phyloP scores from a whole-genome alignment of 2,329 filamentous ascomycete genomes.

The Blumeriella jaapii region DNA sequence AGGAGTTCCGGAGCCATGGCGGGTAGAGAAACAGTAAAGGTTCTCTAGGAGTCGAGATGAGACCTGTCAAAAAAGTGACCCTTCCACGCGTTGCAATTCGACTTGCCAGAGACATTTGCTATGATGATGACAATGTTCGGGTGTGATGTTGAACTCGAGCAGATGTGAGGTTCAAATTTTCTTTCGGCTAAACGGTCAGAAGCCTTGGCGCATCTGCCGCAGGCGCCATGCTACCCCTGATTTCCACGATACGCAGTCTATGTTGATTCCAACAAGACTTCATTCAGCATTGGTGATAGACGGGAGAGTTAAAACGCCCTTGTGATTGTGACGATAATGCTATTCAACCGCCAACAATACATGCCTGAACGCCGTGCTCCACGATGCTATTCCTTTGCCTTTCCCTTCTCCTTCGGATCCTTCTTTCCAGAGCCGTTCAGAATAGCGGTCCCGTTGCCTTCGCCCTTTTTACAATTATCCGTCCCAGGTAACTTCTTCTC shows the following conservation, averaged over 20 bases:
- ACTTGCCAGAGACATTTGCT: conserved; percentile 33
- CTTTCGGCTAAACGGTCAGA: background rate
- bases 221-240: background rate
- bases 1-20: conserved; percentile 28
- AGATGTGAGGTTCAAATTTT: background rate
- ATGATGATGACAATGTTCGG: conserved; percentile 14
- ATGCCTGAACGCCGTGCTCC: conserved; percentile 12
- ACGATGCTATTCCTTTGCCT: conserved; percentile 11
- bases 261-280: background rate
- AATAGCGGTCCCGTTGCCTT: conserved; percentile 9
- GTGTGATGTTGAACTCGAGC: conserved; percentile 1
- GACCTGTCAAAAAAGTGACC: conserved; percentile 28
- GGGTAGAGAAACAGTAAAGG: conserved; percentile 36
- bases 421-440: conserved; percentile 1
- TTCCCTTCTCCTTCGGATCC: conserved; percentile 11
- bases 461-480: conserved; percentile 14
- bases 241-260: background rate
- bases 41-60: conserved; percentile 30
- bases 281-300: background rate
- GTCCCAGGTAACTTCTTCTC: conserved; percentile 15
- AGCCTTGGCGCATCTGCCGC: background rate
- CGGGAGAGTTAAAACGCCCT: too few relatives aligned
- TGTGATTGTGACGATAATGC: conserved; percentile 1
- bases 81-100: conserved; percentile 31
- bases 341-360: conserved; percentile 3